Evolutionary conservation across 345 rosid genomes (phyloP).

Genomic region (Salix suchowensis): DNA sequence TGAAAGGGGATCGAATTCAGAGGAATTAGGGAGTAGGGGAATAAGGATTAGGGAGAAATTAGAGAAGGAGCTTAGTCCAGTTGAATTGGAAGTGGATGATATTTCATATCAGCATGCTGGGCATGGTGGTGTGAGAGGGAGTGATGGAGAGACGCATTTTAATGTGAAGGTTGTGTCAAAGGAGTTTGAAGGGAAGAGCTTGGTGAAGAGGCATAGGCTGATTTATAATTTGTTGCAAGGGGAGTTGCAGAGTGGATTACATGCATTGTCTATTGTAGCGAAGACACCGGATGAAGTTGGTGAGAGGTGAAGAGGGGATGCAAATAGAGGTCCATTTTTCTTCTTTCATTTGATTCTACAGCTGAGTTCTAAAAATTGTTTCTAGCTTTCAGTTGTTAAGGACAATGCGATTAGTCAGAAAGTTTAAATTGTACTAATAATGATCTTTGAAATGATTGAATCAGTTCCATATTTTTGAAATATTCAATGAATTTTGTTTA

Average conservation of each 20-base stretch:
- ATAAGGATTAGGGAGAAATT: slow-evolving; percentile 65
- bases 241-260: slow-evolving; percentile 79
- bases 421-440: not conserved
- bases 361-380: not conserved
- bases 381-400: not conserved
- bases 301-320: slow-evolving; percentile 15
- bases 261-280: slow-evolving; percentile 80
- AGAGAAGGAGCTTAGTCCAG: slow-evolving; percentile 61
- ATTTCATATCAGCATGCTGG: slow-evolving; percentile 92
- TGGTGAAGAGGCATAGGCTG: slow-evolving; percentile 84
- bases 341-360: not conserved
- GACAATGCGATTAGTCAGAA: not conserved
- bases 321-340: slow-evolving; percentile 17
- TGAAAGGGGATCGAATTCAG: slow-evolving; percentile 17
- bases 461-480: not conserved
- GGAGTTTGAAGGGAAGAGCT: slow-evolving; percentile 85
- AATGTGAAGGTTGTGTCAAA: slow-evolving; percentile 69
- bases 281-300: slow-evolving; percentile 72
- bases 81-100: slow-evolving; percentile 68
- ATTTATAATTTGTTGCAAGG: slow-evolving; percentile 68
- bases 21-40: slow-evolving; percentile 57
- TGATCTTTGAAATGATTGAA: not conserved
- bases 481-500: not conserved
- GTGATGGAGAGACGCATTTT: slow-evolving; percentile 83
- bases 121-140: slow-evolving; percentile 81